These are phyloP conservation scores for Porphyrellus cyaneotinctus DNA, from an alignment of 768 basidiomycete genomes.

Conservation along the genomic window DNA sequence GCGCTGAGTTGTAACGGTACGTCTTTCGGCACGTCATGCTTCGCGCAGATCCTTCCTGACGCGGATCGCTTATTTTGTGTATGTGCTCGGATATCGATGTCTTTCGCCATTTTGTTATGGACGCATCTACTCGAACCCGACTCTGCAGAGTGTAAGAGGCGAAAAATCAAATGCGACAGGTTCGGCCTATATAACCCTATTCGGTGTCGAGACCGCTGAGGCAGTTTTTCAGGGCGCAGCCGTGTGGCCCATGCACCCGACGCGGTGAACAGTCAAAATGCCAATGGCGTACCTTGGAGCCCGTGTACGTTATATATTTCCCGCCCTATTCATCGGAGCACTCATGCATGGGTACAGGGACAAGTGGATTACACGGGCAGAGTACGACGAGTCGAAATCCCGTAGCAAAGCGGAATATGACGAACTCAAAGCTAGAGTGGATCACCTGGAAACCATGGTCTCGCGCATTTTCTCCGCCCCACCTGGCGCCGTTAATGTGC, in stretches of 20 bases:
- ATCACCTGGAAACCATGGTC: slow-evolving; percentile 55
- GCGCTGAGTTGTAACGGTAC: slow-evolving; percentile 83
- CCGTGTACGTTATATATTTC: slow-evolving; percentile 51
- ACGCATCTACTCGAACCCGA: slow-evolving; percentile 3
- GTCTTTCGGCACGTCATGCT: slow-evolving; percentile 23
- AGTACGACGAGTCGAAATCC: slow-evolving; percentile 71
- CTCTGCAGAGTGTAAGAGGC: slow-evolving; percentile 70
- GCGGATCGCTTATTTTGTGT: background rate
- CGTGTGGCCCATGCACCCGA: slow-evolving; percentile 76
- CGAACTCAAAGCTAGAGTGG: slow-evolving; percentile 63
- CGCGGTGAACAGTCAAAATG: slow-evolving; percentile 79
- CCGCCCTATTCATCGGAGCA: background rate
- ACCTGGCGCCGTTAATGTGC: slow-evolving; percentile 26
- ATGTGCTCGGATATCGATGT: background rate
- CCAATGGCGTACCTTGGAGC: slow-evolving; percentile 80
- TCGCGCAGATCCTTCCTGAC: slow-evolving; percentile 21
- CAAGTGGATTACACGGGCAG: slow-evolving; percentile 74
- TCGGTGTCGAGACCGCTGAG: slow-evolving; percentile 7
- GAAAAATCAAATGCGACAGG: slow-evolving; percentile 89
- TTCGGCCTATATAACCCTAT: slow-evolving; percentile 30
- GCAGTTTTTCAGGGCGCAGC: slow-evolving; percentile 57
- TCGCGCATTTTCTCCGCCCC: slow-evolving; percentile 34
- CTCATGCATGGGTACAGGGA: slow-evolving; percentile 43
- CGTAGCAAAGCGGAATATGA: slow-evolving; percentile 39
- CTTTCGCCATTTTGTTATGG: background rate